These are phyloP conservation scores for Neofusicoccum sp. DNA, from an alignment of 2,329 filamentous ascomycete genomes.

Conservation along the genomic window DNA sequence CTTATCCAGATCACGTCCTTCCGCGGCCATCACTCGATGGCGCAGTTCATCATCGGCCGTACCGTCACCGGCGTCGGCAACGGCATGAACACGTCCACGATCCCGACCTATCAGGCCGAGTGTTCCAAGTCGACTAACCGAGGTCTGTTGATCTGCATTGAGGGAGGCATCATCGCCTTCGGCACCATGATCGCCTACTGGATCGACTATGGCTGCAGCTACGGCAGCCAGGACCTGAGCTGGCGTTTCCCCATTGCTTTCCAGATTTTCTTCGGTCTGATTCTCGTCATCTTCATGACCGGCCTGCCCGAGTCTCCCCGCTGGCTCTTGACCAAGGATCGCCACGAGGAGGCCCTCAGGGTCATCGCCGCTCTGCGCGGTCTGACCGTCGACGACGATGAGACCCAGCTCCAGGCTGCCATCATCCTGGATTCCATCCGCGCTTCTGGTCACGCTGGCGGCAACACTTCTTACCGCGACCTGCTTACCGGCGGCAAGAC, in stretches of 20 bases:
- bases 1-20: conserved; percentile 40
- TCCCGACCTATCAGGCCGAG: conserved; percentile 55
- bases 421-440: conserved; percentile 62
- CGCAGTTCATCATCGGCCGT: conserved; percentile 55
- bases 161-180: conserved; percentile 52
- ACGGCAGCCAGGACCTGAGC: conserved; percentile 29
- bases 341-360: conserved; percentile 47
- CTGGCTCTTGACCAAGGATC: conserved; percentile 57
- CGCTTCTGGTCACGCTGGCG: conserved; percentile 40
- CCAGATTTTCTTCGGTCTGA: conserved; percentile 50
- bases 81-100: conserved; percentile 56
- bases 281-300: conserved; percentile 43
- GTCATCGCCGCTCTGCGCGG: conserved; percentile 53
- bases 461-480: conserved; percentile 48
- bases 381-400: conserved; percentile 50
- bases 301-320: conserved; percentile 59
- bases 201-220: conserved; percentile 38
- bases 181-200: conserved; percentile 54
- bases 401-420: conserved; percentile 60
- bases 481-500: conserved; percentile 63
- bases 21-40: conserved; percentile 35
- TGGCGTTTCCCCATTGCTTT: conserved; percentile 57
- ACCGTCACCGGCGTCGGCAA: conserved; percentile 55
- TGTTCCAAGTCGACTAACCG: conserved; percentile 56
- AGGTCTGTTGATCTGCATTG: conserved; percentile 61